phyloP scores from a whole-genome alignment of 2,329 filamentous ascomycete genomes.

The Plenodomus biglobosus region DNA sequence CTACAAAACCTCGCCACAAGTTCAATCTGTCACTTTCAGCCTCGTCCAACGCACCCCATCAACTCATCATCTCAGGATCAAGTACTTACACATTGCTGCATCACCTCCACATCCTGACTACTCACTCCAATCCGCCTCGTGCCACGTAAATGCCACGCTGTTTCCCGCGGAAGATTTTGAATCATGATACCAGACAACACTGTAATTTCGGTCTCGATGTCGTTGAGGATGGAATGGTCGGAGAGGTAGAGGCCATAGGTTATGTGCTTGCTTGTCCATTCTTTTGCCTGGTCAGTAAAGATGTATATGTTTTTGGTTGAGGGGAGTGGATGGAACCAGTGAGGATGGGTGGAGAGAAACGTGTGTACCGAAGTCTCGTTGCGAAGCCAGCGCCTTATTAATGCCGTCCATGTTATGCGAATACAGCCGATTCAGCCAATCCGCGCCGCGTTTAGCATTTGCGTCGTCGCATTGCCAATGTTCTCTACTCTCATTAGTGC shows the following conservation, averaged over 20 bases:
- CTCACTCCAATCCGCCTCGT: conserved; percentile 53
- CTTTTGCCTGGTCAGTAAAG: no score
- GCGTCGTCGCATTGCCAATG: conserved; percentile 61
- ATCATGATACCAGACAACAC: conserved; percentile 60
- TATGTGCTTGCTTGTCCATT: conserved; percentile 57
- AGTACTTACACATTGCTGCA: conserved; percentile 45
- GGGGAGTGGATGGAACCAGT: neutral
- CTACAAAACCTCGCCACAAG: conserved; percentile 33
- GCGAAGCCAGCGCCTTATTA: conserved; percentile 46
- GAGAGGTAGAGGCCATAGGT: conserved; percentile 62
- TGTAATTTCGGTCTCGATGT: conserved; percentile 58
- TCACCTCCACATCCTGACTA: conserved; percentile 47
- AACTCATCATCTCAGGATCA: neutral
- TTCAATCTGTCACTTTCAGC: conserved; percentile 29
- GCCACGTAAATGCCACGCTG: conserved; percentile 59
- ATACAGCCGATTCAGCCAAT: conserved; percentile 62
- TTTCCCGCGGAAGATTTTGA: conserved; percentile 57
- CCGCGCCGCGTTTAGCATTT: conserved; percentile 56
- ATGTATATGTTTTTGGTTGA: neutral
- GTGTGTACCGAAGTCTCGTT: conserved; percentile 49
- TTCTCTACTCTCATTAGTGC: conserved; percentile 41
- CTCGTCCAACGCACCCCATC: neutral
- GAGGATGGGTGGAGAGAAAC: neutral
- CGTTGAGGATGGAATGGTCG: conserved; percentile 57
- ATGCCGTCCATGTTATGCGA: conserved; percentile 50